A percentile compares a stretch with the other conserved stretches of the same genome.
Conservation (phyloP, 2,329 filamentous ascomycete genomes). For the Exserohilum turcica region DNA sequence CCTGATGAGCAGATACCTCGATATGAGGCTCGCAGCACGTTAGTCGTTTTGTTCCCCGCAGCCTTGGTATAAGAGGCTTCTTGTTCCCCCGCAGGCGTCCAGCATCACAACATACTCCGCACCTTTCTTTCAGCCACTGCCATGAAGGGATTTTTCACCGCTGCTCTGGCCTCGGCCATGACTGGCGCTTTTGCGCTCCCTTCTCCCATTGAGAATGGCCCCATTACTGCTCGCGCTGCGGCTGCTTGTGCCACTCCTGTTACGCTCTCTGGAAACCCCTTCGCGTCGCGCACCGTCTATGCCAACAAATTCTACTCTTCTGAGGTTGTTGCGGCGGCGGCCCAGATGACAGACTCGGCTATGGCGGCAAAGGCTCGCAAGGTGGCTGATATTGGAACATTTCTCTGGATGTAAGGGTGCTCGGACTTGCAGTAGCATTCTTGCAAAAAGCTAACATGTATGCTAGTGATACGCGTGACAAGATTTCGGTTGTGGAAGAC, state of each 20-base stretch:
- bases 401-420: slow-evolving; percentile 58
- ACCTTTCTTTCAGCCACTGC: slow-evolving; percentile 27
- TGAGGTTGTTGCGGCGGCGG: slow-evolving; percentile 61
- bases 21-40: slow-evolving; percentile 12
- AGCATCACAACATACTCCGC: slow-evolving; percentile 28
- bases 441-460: slow-evolving; percentile 22
- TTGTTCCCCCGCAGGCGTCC: slow-evolving; percentile 12
- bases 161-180: slow-evolving; percentile 43
- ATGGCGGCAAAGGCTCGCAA: slow-evolving; percentile 56
- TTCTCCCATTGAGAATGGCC: slow-evolving; percentile 39
- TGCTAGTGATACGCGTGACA: slow-evolving; percentile 55
- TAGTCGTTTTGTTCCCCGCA: slow-evolving; percentile 8
- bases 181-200: slow-evolving; percentile 43
- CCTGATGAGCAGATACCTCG: slow-evolving; percentile 32
- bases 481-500: slow-evolving; percentile 54
- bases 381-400: slow-evolving; percentile 58
- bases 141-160: slow-evolving; percentile 45
- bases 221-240: slow-evolving; percentile 40
- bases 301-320: slow-evolving; percentile 60
- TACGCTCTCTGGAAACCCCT: slow-evolving; percentile 58
- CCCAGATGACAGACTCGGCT: slow-evolving; percentile 60
- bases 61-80: slow-evolving; percentile 40
- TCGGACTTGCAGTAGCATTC: background rate
- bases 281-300: slow-evolving; percentile 56
- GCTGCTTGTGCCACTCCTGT: slow-evolving; percentile 44